These are phyloP conservation scores for Aspergillus awamori DNA, from an alignment of 2,329 filamentous ascomycete genomes.

Conservation along the genomic window DNA sequence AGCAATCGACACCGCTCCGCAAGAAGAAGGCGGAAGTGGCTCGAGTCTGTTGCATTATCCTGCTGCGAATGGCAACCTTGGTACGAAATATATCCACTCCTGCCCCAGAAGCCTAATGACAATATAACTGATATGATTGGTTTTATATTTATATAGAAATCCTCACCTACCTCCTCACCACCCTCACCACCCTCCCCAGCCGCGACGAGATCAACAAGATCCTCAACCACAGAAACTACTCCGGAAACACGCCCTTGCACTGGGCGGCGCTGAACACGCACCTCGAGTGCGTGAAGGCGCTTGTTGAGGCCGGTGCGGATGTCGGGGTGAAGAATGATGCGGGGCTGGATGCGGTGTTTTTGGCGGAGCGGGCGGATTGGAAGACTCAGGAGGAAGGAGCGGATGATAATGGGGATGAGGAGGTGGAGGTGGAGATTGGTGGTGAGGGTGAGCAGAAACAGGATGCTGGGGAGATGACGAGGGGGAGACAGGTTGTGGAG, in stretches of 20 bases:
- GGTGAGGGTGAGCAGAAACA: slow-evolving; percentile 1
- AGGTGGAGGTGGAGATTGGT: slow-evolving; percentile 15
- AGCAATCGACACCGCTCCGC: slow-evolving; percentile 73
- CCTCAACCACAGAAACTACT: slow-evolving; percentile 66
- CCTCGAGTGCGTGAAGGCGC: slow-evolving; percentile 73
- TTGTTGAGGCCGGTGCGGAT: slow-evolving; percentile 76
- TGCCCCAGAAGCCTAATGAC: too few species aligned
- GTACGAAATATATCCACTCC: slow-evolving; percentile 51
- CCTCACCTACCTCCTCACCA: slow-evolving; percentile 51
- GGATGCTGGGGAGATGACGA: slow-evolving; percentile 31
- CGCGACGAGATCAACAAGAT: slow-evolving; percentile 27
- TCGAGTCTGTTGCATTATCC: slow-evolving; percentile 77
- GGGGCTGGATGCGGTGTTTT: slow-evolving; percentile 77
- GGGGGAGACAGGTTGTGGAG: slow-evolving; percentile 46
- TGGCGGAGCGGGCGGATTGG: slow-evolving; percentile 72
- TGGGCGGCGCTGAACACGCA: slow-evolving; percentile 93
- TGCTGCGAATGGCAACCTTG: slow-evolving; percentile 82
- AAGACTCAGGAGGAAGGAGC: slow-evolving; percentile 52
- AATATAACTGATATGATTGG: too few species aligned
- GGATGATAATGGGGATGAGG: slow-evolving; percentile 20
- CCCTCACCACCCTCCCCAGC: slow-evolving; percentile 30
- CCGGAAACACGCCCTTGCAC: slow-evolving; percentile 89
- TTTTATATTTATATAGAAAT: slow-evolving; percentile 40
- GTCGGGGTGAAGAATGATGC: slow-evolving; percentile 78
- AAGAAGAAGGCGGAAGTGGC: slow-evolving; percentile 64